These are phyloP conservation scores for Beauveria asiatica DNA, from an alignment of 2,329 filamentous ascomycete species.

Conservation along the genomic window DNA sequence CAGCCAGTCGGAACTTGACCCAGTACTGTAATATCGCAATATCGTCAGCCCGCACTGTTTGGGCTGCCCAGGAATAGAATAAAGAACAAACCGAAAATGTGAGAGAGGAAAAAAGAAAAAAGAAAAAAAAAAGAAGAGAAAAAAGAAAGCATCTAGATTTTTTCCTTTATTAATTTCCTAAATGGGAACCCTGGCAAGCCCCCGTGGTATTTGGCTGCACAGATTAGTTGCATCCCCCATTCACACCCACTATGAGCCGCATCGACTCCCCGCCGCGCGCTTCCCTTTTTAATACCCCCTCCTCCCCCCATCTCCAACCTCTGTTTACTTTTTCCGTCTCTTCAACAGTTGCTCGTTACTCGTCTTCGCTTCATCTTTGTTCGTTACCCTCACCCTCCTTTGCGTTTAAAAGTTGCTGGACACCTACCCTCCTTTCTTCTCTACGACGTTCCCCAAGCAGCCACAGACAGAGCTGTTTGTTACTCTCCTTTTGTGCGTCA, in stretches of 20 bases:
- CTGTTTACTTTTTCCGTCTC: neutral
- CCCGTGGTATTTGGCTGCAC: neutral
- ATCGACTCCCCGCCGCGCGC: neutral
- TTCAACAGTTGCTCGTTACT: neutral
- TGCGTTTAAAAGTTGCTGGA: constrained; percentile 7
- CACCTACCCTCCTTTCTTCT: constrained; percentile 11
- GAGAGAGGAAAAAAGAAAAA: neutral
- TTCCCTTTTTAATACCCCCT: neutral
- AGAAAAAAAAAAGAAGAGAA: neutral
- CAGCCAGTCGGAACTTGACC: neutral
- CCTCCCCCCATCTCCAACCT: neutral
- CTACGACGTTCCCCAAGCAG: neutral
- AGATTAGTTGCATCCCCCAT: neutral
- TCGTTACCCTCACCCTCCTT: neutral
- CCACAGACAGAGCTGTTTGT: neutral
- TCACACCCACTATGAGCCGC: neutral
- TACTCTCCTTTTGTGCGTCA: constrained; percentile 11
- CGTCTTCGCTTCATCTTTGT: neutral
- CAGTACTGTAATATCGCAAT: constrained; percentile 1
- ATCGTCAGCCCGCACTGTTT: neutral
- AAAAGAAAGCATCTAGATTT: neutral
- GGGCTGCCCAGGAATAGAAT: too few species aligned
- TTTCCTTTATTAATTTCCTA: neutral
- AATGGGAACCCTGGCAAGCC: neutral
- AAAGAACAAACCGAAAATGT: neutral